phyloP scores from a whole-genome alignment of 257 asterid species.

The Solanum lignicaule region DNA sequence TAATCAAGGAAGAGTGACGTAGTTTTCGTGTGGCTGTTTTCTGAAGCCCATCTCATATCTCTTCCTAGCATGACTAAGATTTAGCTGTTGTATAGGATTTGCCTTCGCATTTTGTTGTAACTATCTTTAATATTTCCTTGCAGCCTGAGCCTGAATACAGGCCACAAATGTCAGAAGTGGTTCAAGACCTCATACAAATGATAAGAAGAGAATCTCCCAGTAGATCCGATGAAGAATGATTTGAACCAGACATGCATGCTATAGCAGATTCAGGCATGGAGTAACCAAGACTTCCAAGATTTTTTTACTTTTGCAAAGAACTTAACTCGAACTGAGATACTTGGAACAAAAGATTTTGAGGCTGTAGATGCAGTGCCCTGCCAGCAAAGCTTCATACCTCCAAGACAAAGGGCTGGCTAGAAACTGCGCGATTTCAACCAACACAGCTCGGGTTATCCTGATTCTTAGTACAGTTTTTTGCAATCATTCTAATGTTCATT shows the following conservation, averaged over 20 bases:
- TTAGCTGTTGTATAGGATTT: background rate
- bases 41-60: background rate
- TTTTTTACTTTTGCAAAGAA: background rate
- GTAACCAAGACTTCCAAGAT: background rate
- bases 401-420: background rate
- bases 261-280: background rate
- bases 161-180: slow-evolving; percentile 91
- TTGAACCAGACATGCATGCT: background rate
- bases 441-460: background rate
- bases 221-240: slow-evolving; percentile 51
- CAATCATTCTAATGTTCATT: slow-evolving; percentile 4
- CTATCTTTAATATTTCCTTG: slow-evolving; percentile 5
- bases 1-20: background rate
- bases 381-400: slow-evolving; percentile 5
- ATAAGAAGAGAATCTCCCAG: slow-evolving; percentile 65
- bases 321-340: background rate
- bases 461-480: background rate
- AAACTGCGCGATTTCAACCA: background rate
- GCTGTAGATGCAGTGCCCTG: background rate
- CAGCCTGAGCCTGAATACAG: slow-evolving; percentile 91
- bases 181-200: slow-evolving; percentile 81
- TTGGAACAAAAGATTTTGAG: background rate
- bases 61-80: background rate
- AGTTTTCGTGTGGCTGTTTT: background rate
- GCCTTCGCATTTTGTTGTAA: background rate